Evolutionary conservation across 2,329 filamentous ascomycete genomes (phyloP), one percentile per base, ranked within the genome.

Genomic region (Aaosphaeria pasadenensis): DNA sequence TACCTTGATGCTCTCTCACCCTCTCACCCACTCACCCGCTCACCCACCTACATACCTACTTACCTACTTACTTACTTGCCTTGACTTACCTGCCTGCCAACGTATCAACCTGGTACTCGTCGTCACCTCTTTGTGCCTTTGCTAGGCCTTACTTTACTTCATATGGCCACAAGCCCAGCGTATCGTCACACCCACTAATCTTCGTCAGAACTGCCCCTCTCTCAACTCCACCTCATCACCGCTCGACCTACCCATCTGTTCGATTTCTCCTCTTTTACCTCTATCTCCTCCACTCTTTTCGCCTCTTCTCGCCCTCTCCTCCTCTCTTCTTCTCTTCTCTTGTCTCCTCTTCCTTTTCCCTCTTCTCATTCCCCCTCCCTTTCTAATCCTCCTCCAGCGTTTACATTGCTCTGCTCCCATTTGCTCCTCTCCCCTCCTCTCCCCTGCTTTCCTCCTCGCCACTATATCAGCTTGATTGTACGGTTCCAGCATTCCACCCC

Each of bases 311-410:
- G 7, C 39, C 24, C 24, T 40, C 9, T 40, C 9, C 38, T 35
- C 13, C 31, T 41, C 30, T 31, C 29, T 5, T 9, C 32, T 30
- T 5, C n/a, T 24, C 35, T 7, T 31, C 28, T 33, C 35, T n/a
- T 9, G 33, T 9, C 9, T 3, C 33, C 33, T 9, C 33, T n/a
- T n/a, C 33, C 7, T 36, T 50, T 50, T 52, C 53, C 43, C 56
- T 50, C 53, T 52, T 50, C 42, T 51, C 52, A 46, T 49, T 36
- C 33, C 33, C 33, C 33, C 33, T 9, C 33, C 33, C 33, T 36
- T 9, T 36, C 33, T n/a, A 36, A 36, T 24, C 17, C 17, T 24
- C 17, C 17, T 24, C 17, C 17, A 24, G 17, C 17, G 17, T 24
- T 24, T 24, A 24, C 17, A 24, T 24, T 24, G 17, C 17, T 24